Evolutionary conservation across 2,329 filamentous ascomycete genomes (phyloP), one percentile per base, ranked within the genome.

Genomic region (Coniochaeta hoffmannii): DNA sequence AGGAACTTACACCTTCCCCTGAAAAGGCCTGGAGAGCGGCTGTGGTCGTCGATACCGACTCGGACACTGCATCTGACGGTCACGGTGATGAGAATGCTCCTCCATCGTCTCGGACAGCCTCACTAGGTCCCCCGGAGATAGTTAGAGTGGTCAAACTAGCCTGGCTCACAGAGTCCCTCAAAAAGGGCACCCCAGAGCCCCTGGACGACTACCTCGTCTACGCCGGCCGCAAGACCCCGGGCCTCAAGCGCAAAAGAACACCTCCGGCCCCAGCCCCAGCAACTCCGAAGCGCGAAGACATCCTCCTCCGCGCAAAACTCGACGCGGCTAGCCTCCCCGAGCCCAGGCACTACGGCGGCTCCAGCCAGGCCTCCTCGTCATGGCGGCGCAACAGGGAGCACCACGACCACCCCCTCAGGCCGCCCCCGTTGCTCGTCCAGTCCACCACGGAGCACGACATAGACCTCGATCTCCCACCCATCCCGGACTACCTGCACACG

Each of bases 401-500:
- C 8, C 55, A 57, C 11, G 57, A 60, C 30, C 57, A 58, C 24
- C 32, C 53, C 17, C 2, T 36, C 44, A 60, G 59, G 22, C 56
- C 57, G 1, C 69, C 70, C 2, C 46, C 64, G 10, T 70, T 95
- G 6, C 66, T 85, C 10, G 83, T 84, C 35, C 78, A 88, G 64
- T 89, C 87, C 1, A 96, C 91, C 0, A 89, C 87, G 2, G 90
- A 96, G 57, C 80, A 92, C 56, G 88, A 95, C 26, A 76, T 79
- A 17, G 69, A 71, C 1, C 64, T 73, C 28, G 56, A 69, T 57
- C 66, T 89, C 1, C 90, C 89, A 0, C 76, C 80, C 0, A 71
- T 89, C 12, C 92, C 91, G 1, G 80, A 82, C 2, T 95, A 77
- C 41, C 69, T 88, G 55, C 77, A 80, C 28, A 74, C 83, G 11